Evolutionary conservation across 2,329 filamentous ascomycete species (phyloP).

Genomic region (Apiospora phragmitis): DNA sequence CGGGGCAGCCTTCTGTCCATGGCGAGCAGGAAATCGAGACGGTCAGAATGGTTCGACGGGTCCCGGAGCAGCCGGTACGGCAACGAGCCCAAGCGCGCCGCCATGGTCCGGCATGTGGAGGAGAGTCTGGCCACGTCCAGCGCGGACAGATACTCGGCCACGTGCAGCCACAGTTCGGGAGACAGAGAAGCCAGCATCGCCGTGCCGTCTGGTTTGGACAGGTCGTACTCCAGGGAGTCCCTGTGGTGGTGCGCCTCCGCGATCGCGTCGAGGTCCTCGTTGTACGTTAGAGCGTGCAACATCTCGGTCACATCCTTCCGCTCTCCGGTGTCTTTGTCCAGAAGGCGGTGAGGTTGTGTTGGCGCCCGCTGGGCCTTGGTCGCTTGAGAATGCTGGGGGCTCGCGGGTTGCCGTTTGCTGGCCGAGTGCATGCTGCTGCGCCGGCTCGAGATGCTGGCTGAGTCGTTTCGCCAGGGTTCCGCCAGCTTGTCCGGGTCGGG

Average conservation of each 20-base stretch:
- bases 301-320: conserved; percentile 9
- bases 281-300: conserved; percentile 4
- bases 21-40: background rate
- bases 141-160: conserved; percentile 1
- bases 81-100: background rate
- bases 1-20: background rate
- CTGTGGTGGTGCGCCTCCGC: background rate
- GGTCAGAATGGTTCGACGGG: background rate
- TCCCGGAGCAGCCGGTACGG: conserved; percentile 1
- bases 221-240: background rate
- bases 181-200: background rate
- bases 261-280: background rate
- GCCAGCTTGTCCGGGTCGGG: background rate
- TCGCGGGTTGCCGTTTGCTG: background rate
- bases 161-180: background rate
- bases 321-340: conserved; percentile 7
- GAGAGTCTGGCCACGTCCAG: conserved; percentile 1
- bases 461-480: background rate
- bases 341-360: background rate
- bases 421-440: background rate
- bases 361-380: background rate
- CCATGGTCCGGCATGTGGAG: background rate
- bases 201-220: conserved; percentile 1
- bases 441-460: background rate
- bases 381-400: background rate